Evolutionary conservation across 129 eudicot genomes (phyloP), one percentile per base, ranked within the genome.

Genomic region (Kitagawia praeruptora): DNA sequence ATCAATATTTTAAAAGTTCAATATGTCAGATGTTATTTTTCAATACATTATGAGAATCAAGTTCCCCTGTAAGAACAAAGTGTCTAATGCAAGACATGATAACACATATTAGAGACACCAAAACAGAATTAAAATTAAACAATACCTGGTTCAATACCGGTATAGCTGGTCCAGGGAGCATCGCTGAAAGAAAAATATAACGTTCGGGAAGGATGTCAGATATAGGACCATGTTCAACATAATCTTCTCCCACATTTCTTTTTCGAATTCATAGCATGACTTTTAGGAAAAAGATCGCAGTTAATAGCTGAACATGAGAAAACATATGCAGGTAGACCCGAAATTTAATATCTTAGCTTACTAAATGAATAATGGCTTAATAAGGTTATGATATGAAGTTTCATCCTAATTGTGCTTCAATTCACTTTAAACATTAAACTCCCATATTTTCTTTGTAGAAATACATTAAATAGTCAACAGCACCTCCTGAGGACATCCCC

Each of bases 81-180:
- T 28, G 67, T n/a, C 34, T 58, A 41, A 66, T 66, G 72, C 23
- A 66, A 15, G 41, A 31, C 72, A 28, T 12, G 41, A 66, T 31
- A 27, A 14, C 39, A 31, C 40, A 31, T 66, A 34, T 66, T 66
- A 12, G 41, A 39, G 75, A 31, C 44, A 70, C 44, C 18, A 38
- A 38, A 15, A 16, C 4, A 31, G 12, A 18, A 70, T 38, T 18
- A 5, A 23, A 0, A 58, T n/a, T 58, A 42, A 54, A 41, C 11
- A 77, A 76, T 89, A 94, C 98, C 97, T 94, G 98, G 83, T 75
- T 84, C 78, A 94, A 45, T 85, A 94, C 85, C 49, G 98, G 96
- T 78, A 94, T 94, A 80, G 97, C 96, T 80, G 98, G 98, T 80
- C 98, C 98, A 79, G 98, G 98, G 77, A 94, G 97, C 93, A 83